A percentile compares a stretch with the other conserved stretches of the same genome.
Conservation (phyloP, 352 stramenopile species). For the Poterioochromonas sp. region DNA sequence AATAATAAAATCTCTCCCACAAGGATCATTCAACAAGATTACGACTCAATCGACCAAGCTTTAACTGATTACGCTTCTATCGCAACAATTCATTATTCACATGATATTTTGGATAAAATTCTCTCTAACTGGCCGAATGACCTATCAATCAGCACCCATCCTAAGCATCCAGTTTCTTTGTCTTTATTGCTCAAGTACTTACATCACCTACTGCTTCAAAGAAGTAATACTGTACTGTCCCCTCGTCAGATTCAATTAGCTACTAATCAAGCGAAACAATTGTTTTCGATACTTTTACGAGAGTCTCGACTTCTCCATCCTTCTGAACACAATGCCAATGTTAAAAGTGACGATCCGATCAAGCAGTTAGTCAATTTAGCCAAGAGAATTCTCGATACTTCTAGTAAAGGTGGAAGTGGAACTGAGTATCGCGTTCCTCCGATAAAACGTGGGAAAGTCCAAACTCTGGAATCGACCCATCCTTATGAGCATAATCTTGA, state of each 20-base stretch:
- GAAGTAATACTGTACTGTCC: too few relatives aligned
- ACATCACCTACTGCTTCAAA: too few relatives aligned
- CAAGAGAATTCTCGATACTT: background rate
- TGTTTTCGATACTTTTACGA: too few relatives aligned
- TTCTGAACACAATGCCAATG: too few relatives aligned
- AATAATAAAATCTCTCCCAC: too few relatives aligned
- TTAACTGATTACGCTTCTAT: background rate
- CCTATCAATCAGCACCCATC: too few relatives aligned
- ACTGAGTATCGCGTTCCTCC: background rate
- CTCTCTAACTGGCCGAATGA: background rate
- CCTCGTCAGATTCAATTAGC: background rate
- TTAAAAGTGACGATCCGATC: too few relatives aligned
- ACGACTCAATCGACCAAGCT: background rate
- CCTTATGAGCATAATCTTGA: slow-evolving; percentile 61
- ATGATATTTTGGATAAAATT: background rate
- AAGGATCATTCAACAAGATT: background rate
- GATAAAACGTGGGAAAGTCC: background rate
- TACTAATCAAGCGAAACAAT: background rate
- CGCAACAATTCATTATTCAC: background rate
- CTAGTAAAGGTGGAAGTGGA: background rate
- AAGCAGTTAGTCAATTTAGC: background rate
- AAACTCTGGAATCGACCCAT: slow-evolving; percentile 69
- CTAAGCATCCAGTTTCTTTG: too few relatives aligned
- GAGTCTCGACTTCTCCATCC: too few relatives aligned
- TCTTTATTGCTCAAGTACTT: background rate